These are phyloP conservation scores for Marvania coccoides DNA, from an alignment of 139 green algal species.

Conservation along the genomic window DNA sequence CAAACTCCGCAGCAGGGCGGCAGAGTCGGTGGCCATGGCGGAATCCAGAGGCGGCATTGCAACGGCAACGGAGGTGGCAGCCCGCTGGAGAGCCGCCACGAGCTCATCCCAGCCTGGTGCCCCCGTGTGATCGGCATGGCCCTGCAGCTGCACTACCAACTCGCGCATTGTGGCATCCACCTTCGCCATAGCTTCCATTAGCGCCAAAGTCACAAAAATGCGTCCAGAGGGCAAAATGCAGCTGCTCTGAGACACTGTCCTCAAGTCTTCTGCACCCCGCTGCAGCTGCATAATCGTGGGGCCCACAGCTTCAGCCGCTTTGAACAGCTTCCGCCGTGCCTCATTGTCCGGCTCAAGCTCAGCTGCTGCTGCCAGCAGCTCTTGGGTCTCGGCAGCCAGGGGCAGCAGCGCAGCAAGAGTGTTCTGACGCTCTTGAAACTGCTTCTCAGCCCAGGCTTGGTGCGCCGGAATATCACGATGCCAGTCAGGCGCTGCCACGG, in stretches of 20 bases:
- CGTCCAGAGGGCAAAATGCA: not conserved
- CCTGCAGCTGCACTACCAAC: constrained; percentile 3
- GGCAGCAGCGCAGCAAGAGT: constrained; percentile 23
- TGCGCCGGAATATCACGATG: not conserved
- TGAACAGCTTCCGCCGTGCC: not conserved
- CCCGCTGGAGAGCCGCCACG: constrained; percentile 9
- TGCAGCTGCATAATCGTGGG: not conserved
- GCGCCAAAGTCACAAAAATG: not conserved
- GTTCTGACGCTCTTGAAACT: not conserved
- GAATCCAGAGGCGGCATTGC: not conserved
- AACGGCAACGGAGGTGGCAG: constrained; percentile 3
- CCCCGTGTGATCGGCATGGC: not conserved
- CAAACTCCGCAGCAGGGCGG: constrained; percentile 6
- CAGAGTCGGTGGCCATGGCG: not conserved
- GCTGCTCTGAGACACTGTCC: not conserved
- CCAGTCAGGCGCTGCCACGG: not conserved
- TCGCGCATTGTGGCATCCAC: not conserved
- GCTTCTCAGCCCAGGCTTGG: not conserved
- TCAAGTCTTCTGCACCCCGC: not conserved
- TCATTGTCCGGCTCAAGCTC: constrained; percentile 7
- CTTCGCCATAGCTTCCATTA: not conserved
- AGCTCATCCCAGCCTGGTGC: constrained; percentile 32
- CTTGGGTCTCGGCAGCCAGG: constrained; percentile 13
- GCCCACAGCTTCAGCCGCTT: not conserved
- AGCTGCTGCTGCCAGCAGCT: constrained; percentile 32